A percentile compares a stretch with the other conserved stretches of the same genome.
These are phyloP conservation scores for Nothopassalora personata DNA, from an alignment of 2,329 filamentous ascomycete species.

Conservation along the genomic window DNA sequence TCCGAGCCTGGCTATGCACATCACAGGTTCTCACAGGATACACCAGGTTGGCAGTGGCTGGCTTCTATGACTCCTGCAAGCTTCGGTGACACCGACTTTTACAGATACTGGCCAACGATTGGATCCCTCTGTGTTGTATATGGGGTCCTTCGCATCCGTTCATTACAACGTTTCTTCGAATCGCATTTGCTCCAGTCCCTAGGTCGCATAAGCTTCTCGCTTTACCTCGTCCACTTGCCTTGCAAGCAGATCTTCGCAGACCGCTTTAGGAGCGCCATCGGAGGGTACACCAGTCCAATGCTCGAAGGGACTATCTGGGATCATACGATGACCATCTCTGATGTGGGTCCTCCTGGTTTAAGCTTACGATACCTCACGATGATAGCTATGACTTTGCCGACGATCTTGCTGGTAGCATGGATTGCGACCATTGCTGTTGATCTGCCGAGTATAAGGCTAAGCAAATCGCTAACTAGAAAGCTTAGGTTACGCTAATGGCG, in stretches of 20 bases:
- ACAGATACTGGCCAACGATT: slow-evolving; percentile 53
- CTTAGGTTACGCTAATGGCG: too few relatives aligned
- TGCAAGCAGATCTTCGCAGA: not conserved
- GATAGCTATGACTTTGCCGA: not conserved
- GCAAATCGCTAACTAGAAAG: not conserved
- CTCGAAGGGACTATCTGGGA: not conserved
- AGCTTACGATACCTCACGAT: not conserved
- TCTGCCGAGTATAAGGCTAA: not conserved
- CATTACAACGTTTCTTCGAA: slow-evolving; percentile 48
- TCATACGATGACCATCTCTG: not conserved
- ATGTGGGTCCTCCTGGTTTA: not conserved
- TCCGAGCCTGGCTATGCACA: slow-evolving; percentile 16
- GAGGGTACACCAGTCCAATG: slow-evolving; percentile 17
- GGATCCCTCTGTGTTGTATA: slow-evolving; percentile 51
- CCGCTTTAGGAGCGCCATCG: not conserved
- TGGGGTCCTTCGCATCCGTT: slow-evolving; percentile 43
- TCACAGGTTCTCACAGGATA: slow-evolving; percentile 38
- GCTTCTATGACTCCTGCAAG: slow-evolving; percentile 42
- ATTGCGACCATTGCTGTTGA: not conserved
- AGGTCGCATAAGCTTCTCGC: slow-evolving; percentile 55
- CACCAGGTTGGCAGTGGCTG: slow-evolving; percentile 51
- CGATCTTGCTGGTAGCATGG: not conserved
- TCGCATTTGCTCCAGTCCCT: slow-evolving; percentile 50
- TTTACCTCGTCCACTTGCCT: slow-evolving; percentile 53
- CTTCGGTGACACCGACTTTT: slow-evolving; percentile 17